phyloP scores from a whole-genome alignment of 2,329 filamentous ascomycete genomes.

The Colletotrichum endophyticum region DNA sequence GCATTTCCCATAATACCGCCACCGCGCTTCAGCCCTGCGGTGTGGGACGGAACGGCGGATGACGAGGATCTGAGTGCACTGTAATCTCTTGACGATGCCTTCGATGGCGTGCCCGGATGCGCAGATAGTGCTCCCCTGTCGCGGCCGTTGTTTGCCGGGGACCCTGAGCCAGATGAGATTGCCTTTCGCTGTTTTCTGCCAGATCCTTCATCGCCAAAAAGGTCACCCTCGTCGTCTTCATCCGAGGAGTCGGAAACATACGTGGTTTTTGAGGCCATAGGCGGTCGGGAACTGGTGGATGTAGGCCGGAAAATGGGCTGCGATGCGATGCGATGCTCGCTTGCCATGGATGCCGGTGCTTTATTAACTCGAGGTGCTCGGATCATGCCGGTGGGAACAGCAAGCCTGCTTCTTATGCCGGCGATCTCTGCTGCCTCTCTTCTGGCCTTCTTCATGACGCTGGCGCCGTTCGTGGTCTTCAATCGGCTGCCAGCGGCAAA shows the following conservation, averaged over 20 bases:
- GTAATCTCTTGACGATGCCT: not conserved
- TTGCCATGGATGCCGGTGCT: slow-evolving; percentile 60
- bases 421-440: slow-evolving; percentile 61
- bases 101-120: not conserved
- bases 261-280: slow-evolving; percentile 28
- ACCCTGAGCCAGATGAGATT: not conserved
- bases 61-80: not conserved
- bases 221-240: not conserved
- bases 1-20: slow-evolving; percentile 9
- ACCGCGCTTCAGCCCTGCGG: slow-evolving; percentile 1
- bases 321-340: slow-evolving; percentile 53
- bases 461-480: slow-evolving; percentile 55
- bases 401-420: slow-evolving; percentile 31
- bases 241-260: slow-evolving; percentile 43
- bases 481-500: slow-evolving; percentile 56
- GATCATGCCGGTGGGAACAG: slow-evolving; percentile 36
- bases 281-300: slow-evolving; percentile 4
- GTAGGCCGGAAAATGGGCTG: slow-evolving; percentile 36
- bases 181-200: not conserved
- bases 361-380: slow-evolving; percentile 26
- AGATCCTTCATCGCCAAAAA: slow-evolving; percentile 8
- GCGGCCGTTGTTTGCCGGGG: not conserved
- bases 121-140: not conserved
- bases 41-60: not conserved
- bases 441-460: slow-evolving; percentile 60